Evolutionary conservation across 768 basidiomycete species (phyloP).

Genomic region (Phaeolepiota aurea): DNA sequence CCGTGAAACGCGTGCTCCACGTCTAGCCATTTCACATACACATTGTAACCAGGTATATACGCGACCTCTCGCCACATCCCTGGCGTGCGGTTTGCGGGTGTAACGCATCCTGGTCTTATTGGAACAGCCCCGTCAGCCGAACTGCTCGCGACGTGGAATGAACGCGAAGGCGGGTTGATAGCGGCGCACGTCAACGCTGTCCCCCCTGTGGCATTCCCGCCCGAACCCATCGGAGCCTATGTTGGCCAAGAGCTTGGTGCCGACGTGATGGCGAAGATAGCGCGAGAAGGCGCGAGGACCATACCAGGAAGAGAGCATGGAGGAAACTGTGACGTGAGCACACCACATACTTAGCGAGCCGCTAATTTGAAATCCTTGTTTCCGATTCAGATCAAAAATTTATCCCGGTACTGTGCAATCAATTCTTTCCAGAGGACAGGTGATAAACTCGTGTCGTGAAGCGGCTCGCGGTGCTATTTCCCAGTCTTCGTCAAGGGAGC

Average conservation of each 20-base stretch:
- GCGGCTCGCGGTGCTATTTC: conserved; percentile 67
- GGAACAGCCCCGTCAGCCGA: conserved; percentile 73
- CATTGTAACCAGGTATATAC: conserved; percentile 41
- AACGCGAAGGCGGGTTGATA: conserved; percentile 60
- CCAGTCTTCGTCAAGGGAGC: conserved; percentile 74
- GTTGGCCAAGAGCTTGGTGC: conserved; percentile 56
- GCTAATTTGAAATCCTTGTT: neutral
- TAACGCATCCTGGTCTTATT: conserved; percentile 69
- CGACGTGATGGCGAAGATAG: conserved; percentile 43
- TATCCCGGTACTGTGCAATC: conserved; percentile 39
- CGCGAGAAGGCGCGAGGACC: conserved; percentile 62
- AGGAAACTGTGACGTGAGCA: conserved; percentile 62
- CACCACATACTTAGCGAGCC: neutral
- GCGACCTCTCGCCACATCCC: conserved; percentile 72
- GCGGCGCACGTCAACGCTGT: conserved; percentile 39
- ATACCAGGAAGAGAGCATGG: conserved; percentile 76
- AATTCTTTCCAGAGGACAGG: too few species aligned
- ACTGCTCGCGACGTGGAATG: conserved; percentile 67
- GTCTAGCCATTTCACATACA: neutral
- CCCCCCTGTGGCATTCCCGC: conserved; percentile 61
- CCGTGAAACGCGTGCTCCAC: conserved; percentile 1
- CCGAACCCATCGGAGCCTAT: conserved; percentile 50
- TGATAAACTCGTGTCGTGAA: too few species aligned
- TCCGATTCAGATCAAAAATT: conserved; percentile 49
- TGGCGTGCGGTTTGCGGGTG: conserved; percentile 71